Conservation (phyloP, 257 asterid species). For the Catharanthus roseus region DNA sequence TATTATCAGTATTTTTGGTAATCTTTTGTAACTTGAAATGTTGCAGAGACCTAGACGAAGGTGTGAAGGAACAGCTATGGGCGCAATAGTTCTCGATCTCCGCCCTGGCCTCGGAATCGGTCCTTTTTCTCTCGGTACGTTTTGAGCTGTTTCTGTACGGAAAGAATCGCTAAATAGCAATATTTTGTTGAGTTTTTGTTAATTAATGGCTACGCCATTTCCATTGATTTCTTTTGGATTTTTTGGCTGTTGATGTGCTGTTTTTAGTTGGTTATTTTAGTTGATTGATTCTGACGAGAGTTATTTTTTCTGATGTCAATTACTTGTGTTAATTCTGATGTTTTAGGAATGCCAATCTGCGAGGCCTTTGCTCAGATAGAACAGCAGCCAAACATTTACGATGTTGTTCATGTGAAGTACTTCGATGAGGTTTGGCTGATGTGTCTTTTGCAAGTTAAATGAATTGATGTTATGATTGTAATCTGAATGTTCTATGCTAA, state of each 20-base stretch:
- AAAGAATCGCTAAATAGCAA: background rate
- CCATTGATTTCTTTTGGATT: background rate
- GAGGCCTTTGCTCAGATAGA: conserved; percentile 89
- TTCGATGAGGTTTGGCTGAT: conserved; percentile 60
- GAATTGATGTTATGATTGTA: background rate
- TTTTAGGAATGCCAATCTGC: conserved; percentile 77
- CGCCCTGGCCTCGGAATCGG: conserved; percentile 84
- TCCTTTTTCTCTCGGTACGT: conserved; percentile 68
- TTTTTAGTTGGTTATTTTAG: background rate
- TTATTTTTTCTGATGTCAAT: background rate
- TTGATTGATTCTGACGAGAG: background rate
- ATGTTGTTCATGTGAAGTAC: conserved; percentile 82
- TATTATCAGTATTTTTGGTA: background rate
- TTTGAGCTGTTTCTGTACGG: too few species aligned
- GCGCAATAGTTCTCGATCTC: conserved; percentile 73
- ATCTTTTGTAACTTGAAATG: conserved; percentile 11
- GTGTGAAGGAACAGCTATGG: conserved; percentile 88
- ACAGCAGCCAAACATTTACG: conserved; percentile 71
- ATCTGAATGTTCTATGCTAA: background rate
- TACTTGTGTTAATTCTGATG: conserved; percentile 2
- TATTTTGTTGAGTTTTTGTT: background rate
- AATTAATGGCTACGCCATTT: background rate
- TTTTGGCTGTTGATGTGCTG: background rate
- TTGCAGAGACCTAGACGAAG: conserved; percentile 75
- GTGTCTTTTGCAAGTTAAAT: background rate